Conservation (phyloP, 768 basidiomycete genomes). For the Crepidotus variabilis region DNA sequence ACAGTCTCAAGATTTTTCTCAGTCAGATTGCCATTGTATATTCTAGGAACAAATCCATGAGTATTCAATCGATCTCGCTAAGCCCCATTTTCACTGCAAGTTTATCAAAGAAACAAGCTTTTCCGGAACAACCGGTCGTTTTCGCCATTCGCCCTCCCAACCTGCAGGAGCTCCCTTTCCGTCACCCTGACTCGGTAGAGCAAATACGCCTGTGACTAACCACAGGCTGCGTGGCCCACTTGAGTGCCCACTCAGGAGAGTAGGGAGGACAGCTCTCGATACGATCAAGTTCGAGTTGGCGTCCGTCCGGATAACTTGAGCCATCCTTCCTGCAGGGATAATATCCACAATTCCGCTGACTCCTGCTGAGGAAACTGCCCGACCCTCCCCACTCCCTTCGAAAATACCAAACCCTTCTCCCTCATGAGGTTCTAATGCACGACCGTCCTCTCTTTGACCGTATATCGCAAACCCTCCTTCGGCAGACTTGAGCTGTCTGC, state of each 20-base stretch:
- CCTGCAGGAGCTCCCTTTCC: slow-evolving; percentile 33
- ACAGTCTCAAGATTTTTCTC: too few relatives aligned
- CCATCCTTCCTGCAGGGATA: slow-evolving; percentile 22
- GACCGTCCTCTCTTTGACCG: slow-evolving; percentile 58
- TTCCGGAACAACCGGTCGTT: slow-evolving; percentile 37
- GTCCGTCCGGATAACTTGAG: slow-evolving; percentile 56
- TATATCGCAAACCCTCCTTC: slow-evolving; percentile 74
- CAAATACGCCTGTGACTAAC: slow-evolving; percentile 68
- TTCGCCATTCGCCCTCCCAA: slow-evolving; percentile 48
- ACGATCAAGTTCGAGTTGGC: slow-evolving; percentile 72
- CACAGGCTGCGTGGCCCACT: slow-evolving; percentile 41
- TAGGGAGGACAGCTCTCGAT: slow-evolving; percentile 64
- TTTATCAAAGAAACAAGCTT: slow-evolving; percentile 25
- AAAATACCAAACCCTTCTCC: slow-evolving; percentile 46
- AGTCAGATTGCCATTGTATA: too few relatives aligned
- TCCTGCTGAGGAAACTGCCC: slow-evolving; percentile 58
- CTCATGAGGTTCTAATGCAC: slow-evolving; percentile 49
- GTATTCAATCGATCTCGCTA: too few relatives aligned
- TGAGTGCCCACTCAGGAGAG: slow-evolving; percentile 47
- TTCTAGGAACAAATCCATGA: too few relatives aligned
- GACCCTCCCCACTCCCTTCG: slow-evolving; percentile 41
- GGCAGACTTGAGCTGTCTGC: slow-evolving; percentile 48
- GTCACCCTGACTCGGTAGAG: slow-evolving; percentile 41
- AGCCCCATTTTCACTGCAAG: slow-evolving; percentile 1
- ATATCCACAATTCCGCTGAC: slow-evolving; percentile 60